Conservation (phyloP, 805 yeast species). For the Saccharomyces paradoxus region DNA sequence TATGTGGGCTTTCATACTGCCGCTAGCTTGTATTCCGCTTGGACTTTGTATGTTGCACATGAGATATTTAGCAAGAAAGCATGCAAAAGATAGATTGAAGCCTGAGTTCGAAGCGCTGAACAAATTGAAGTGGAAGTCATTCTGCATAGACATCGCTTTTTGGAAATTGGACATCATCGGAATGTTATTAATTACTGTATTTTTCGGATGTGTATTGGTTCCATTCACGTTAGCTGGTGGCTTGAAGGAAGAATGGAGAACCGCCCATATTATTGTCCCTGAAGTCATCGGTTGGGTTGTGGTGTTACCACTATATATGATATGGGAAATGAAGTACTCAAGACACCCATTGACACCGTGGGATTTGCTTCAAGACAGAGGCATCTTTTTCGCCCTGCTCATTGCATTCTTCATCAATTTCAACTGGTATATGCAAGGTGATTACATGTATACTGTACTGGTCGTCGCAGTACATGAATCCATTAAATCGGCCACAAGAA, state of each 20-base stretch:
- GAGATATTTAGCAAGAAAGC: constrained; percentile 38
- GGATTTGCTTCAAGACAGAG: constrained; percentile 48
- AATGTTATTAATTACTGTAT: constrained; percentile 43
- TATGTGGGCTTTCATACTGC: constrained; percentile 54
- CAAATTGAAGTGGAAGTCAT: constrained; percentile 13
- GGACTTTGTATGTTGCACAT: constrained; percentile 39
- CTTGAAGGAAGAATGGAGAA: constrained; percentile 40
- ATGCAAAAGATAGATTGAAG: constrained; percentile 32
- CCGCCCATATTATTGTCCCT: constrained; percentile 54
- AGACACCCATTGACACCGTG: constrained; percentile 50
- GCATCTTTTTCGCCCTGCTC: constrained; percentile 54
- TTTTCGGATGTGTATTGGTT: constrained; percentile 51
- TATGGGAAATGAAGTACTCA: constrained; percentile 52
- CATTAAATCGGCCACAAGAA: constrained; percentile 57
- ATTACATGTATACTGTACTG: constrained; percentile 54
- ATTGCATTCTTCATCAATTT: constrained; percentile 50
- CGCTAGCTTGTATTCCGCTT: constrained; percentile 43
- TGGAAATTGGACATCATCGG: constrained; percentile 61
- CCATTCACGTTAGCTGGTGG: constrained; percentile 71
- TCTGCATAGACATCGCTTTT: constrained; percentile 35
- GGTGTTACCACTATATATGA: constrained; percentile 43
- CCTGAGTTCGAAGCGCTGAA: constrained; percentile 19
- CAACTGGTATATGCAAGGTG: constrained; percentile 59
- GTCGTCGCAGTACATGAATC: constrained; percentile 50
- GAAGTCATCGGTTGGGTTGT: constrained; percentile 47